phyloP scores from a whole-genome alignment of 225 moss, liverwort and hornwort species.

The Sphagnum contortum region DNA sequence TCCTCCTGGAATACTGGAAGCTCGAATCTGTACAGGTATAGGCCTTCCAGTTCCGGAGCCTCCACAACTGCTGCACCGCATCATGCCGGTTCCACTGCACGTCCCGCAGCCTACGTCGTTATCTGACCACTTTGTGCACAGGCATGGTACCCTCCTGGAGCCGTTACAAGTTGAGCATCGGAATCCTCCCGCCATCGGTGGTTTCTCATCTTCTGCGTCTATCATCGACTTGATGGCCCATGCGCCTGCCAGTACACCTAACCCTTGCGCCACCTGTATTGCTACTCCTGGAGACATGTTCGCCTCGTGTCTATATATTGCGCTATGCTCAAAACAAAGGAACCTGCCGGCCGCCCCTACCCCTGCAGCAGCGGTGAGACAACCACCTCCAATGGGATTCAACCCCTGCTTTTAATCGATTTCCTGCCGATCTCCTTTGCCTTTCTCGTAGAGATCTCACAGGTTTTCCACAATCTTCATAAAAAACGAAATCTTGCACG shows the following conservation, averaged over 20 bases:
- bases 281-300: slow-evolving; percentile 67
- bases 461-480: no score
- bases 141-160: slow-evolving; percentile 65
- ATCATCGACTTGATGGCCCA: slow-evolving; percentile 81
- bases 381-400: no score
- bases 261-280: slow-evolving; percentile 60
- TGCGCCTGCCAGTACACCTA: slow-evolving; percentile 64
- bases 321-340: no score
- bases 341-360: not conserved
- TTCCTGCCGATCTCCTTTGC: no score
- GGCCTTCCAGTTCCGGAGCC: slow-evolving; percentile 77
- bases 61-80: slow-evolving; percentile 76
- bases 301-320: no score
- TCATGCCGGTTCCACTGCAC: slow-evolving; percentile 75
- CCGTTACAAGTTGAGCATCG: slow-evolving; percentile 70
- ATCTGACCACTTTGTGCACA: slow-evolving; percentile 83
- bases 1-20: slow-evolving; percentile 39
- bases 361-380: no score
- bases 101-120: slow-evolving; percentile 77
- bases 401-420: no score
- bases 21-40: slow-evolving; percentile 79
- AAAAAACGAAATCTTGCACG: no score
- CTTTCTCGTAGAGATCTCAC: no score
- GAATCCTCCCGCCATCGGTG: slow-evolving; percentile 53
- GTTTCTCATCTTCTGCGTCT: slow-evolving; percentile 73